phyloP scores from a whole-genome alignment of 2,329 filamentous ascomycete species.

The Cadophora sp. region DNA sequence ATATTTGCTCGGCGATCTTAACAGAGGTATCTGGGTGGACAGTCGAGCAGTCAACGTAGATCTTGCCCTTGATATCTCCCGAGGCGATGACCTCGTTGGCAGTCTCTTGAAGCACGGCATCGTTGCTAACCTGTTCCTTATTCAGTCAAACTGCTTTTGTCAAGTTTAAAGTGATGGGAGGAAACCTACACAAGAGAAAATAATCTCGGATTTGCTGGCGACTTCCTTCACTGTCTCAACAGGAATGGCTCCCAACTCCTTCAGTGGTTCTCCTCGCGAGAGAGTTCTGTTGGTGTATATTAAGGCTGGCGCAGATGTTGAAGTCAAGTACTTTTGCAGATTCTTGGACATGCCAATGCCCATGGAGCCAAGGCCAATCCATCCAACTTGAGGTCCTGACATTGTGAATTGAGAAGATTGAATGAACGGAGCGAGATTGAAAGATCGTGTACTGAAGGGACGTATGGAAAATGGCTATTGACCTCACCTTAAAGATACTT shows the following conservation, averaged over 20 bases:
- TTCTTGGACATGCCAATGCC: conserved; percentile 18
- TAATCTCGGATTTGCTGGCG: conserved; percentile 3
- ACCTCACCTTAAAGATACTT: no score
- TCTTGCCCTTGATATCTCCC: conserved; percentile 16
- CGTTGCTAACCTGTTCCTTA: background rate
- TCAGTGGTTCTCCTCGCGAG: background rate
- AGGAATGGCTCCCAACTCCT: conserved; percentile 1
- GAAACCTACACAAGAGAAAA: background rate
- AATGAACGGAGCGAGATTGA: background rate
- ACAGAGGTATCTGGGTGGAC: conserved; percentile 15
- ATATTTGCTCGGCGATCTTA: conserved; percentile 9
- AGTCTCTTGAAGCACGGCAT: background rate
- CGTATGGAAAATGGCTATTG: no score
- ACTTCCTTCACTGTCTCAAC: conserved; percentile 4
- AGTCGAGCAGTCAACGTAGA: conserved; percentile 19
- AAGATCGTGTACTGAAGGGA: no score
- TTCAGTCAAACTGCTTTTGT: background rate
- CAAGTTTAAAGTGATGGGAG: no score
- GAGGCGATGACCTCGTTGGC: conserved; percentile 16
- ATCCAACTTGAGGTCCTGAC: conserved; percentile 3
- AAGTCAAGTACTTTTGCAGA: conserved; percentile 10
- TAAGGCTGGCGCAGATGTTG: conserved; percentile 4
- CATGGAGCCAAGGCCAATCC: conserved; percentile 10
- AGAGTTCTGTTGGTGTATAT: conserved; percentile 11
- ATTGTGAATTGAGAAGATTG: background rate